Evolutionary conservation across 148 eudicot species (phyloP).

Genomic region (Rhododendron vialii): DNA sequence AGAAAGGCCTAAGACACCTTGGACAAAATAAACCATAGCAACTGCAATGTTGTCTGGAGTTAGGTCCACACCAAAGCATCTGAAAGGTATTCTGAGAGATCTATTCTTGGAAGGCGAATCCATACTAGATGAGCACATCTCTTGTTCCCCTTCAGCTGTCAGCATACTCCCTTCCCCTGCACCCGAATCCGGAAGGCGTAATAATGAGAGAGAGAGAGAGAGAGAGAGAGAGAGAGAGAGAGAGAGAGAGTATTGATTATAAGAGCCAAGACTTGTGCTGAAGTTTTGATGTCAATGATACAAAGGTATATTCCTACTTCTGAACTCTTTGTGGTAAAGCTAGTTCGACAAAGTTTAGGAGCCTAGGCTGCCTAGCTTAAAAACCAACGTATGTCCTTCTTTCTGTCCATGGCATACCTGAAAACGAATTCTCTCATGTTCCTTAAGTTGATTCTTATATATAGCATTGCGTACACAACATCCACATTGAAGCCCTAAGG

Average conservation of each 20-base stretch:
- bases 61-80: constrained; percentile 77
- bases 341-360: background rate
- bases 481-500: background rate
- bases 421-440: background rate
- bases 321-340: background rate
- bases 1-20: constrained; percentile 93
- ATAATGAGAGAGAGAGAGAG: background rate
- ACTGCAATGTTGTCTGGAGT: constrained; percentile 94
- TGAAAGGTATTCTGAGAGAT: constrained; percentile 34
- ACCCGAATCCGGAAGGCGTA: constrained; percentile 23
- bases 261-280: background rate
- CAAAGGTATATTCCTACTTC: background rate
- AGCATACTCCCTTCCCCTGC: constrained; percentile 45
- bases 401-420: background rate
- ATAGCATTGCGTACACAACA: background rate
- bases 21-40: constrained; percentile 99
- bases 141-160: constrained; percentile 42
- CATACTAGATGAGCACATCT: constrained; percentile 35
- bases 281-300: background rate
- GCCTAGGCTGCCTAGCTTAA: background rate
- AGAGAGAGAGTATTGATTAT: background rate
- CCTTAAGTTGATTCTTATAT: background rate
- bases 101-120: constrained; percentile 32
- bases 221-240: background rate
- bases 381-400: background rate